phyloP scores from a whole-genome alignment of 2,329 filamentous ascomycete genomes.

The Beauveria bassiana region DNA sequence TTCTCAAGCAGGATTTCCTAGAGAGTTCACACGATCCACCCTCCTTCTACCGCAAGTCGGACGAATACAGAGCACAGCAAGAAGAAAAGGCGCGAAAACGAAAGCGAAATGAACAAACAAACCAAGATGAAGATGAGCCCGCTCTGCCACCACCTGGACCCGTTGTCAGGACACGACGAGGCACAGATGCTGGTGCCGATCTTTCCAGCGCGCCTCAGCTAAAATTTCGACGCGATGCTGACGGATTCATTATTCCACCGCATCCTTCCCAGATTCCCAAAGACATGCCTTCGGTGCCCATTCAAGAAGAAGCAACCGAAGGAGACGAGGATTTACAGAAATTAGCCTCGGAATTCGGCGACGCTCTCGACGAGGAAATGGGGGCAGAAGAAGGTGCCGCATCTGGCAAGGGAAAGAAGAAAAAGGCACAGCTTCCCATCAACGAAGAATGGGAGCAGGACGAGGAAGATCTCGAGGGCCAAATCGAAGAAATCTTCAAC shows the following conservation, averaged over 20 bases:
- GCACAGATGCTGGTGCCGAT: constrained; percentile 26
- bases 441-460: constrained; percentile 55
- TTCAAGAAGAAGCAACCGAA: constrained; percentile 10
- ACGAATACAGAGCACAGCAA: constrained; percentile 49
- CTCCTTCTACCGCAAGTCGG: constrained; percentile 62
- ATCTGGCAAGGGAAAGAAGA: constrained; percentile 18
- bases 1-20: constrained; percentile 62
- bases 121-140: constrained; percentile 16
- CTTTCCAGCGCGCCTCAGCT: constrained; percentile 26
- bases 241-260: constrained; percentile 60
- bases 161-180: constrained; percentile 11
- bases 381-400: constrained; percentile 15
- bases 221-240: constrained; percentile 48
- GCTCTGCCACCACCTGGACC: constrained; percentile 4
- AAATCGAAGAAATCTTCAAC: constrained; percentile 64
- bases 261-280: constrained; percentile 33
- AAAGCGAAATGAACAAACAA: constrained; percentile 32
- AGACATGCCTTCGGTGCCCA: constrained; percentile 19
- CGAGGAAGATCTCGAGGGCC: constrained; percentile 58
- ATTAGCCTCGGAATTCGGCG: constrained; percentile 39
- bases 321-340: constrained; percentile 26
- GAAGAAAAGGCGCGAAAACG: constrained; percentile 41
- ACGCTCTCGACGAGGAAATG: constrained; percentile 26
- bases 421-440: constrained; percentile 42
- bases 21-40: constrained; percentile 76